Conservation (phyloP, 2,329 filamentous ascomycete species). For the Xylaria sp. region DNA sequence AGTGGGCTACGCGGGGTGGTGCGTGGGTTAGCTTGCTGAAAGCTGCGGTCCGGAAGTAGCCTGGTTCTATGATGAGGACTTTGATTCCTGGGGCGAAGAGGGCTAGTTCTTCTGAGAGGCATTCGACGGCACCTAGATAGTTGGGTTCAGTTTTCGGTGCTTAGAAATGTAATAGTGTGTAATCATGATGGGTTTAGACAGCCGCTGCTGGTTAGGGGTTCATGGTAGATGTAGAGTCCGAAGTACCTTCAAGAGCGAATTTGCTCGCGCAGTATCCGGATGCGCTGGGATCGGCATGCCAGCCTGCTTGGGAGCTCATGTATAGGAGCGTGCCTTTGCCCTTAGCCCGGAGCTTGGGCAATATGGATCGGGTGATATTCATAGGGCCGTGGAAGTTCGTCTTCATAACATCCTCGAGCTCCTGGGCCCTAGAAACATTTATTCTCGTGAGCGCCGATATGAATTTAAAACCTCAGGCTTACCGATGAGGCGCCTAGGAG, state of each 20-base stretch:
- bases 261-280: slow-evolving; percentile 43
- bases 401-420: slow-evolving; percentile 45
- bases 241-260: slow-evolving; percentile 42
- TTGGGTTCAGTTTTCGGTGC: background rate
- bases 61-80: slow-evolving; percentile 55
- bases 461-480: too few relatives aligned
- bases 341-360: slow-evolving; percentile 50
- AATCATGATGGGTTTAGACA: too few relatives aligned
- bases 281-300: slow-evolving; percentile 49
- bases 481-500: background rate
- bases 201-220: background rate
- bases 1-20: slow-evolving; percentile 43
- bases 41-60: slow-evolving; percentile 56
- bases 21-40: slow-evolving; percentile 52
- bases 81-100: slow-evolving; percentile 50
- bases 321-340: slow-evolving; percentile 50
- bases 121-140: slow-evolving; percentile 46
- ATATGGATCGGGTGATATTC: slow-evolving; percentile 51
- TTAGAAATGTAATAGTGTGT: background rate
- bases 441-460: too few relatives aligned
- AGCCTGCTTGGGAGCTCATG: slow-evolving; percentile 52
- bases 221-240: slow-evolving; percentile 18
- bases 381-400: slow-evolving; percentile 56
- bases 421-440: slow-evolving; percentile 43
- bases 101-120: slow-evolving; percentile 50